These are phyloP conservation scores for Schwanniomyces vanrijiae DNA, from an alignment of 805 yeast genomes.

Conservation along the genomic window DNA sequence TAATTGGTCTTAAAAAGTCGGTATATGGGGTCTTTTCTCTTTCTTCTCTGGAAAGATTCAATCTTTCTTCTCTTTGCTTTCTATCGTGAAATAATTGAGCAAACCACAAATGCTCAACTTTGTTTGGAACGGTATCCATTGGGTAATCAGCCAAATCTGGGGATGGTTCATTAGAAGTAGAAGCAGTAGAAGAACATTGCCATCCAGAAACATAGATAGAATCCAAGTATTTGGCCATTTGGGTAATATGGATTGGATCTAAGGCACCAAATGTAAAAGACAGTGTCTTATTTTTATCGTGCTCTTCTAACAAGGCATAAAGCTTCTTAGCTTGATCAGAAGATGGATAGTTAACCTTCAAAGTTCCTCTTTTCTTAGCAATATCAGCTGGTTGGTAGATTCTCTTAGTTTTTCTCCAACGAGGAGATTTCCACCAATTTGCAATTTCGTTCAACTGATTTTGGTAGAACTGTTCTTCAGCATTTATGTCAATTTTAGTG, in stretches of 20 bases:
- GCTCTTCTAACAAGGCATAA: slow-evolving; percentile 66
- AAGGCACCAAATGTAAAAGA: slow-evolving; percentile 94
- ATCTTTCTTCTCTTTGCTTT: slow-evolving; percentile 87
- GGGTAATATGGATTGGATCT: slow-evolving; percentile 93
- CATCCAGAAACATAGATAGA: slow-evolving; percentile 94
- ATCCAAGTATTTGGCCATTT: slow-evolving; percentile 95
- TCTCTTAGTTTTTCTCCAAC: slow-evolving; percentile 88
- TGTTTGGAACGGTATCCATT: slow-evolving; percentile 97
- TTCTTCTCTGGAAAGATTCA: slow-evolving; percentile 57
- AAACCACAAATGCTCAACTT: slow-evolving; percentile 94
- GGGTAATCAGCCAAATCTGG: slow-evolving; percentile 99
- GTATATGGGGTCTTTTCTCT: slow-evolving; percentile 70
- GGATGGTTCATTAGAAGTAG: slow-evolving; percentile 95
- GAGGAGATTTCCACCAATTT: slow-evolving; percentile 91
- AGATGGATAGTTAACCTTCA: slow-evolving; percentile 75
- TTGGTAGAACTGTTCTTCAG: slow-evolving; percentile 65
- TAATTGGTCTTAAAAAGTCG: slow-evolving; percentile 90
- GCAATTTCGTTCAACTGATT: slow-evolving; percentile 71
- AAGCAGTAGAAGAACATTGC: slow-evolving; percentile 98
- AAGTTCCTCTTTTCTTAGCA: slow-evolving; percentile 82
- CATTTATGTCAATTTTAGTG: slow-evolving; percentile 55
- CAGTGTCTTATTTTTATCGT: slow-evolving; percentile 67
- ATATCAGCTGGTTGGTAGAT: slow-evolving; percentile 86
- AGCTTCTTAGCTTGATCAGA: slow-evolving; percentile 80
- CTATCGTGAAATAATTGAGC: slow-evolving; percentile 97